Conservation (phyloP, 2,329 filamentous ascomycete genomes). For the Cytospora leucostoma region DNA sequence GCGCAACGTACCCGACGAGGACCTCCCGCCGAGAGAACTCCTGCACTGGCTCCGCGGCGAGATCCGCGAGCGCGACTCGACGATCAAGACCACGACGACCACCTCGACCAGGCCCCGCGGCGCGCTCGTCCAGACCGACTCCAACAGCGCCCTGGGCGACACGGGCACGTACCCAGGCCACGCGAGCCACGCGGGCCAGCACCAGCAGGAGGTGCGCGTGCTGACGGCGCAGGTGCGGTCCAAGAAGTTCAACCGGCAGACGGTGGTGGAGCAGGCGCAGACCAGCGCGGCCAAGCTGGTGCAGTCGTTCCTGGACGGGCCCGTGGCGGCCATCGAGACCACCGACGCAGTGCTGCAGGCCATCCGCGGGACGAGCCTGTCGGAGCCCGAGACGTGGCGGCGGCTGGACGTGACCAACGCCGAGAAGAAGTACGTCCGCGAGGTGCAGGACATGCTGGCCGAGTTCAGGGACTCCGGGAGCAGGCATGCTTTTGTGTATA, state of each 20-base stretch:
- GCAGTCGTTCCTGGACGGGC: constrained; percentile 71
- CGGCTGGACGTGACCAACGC: constrained; percentile 73
- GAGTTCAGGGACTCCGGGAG: constrained; percentile 61
- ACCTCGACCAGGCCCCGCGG: constrained; percentile 13
- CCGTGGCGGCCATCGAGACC: constrained; percentile 85
- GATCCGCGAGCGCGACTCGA: constrained; percentile 74
- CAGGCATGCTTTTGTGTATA: constrained; percentile 84
- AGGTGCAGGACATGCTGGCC: constrained; percentile 76
- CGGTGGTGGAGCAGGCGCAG: constrained; percentile 80
- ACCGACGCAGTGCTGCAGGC: constrained; percentile 79
- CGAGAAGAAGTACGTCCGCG: constrained; percentile 79
- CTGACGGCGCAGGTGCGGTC: constrained; percentile 78
- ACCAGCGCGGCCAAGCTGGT: constrained; percentile 61
- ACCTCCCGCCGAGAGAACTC: constrained; percentile 73
- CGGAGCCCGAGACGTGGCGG: constrained; percentile 82
- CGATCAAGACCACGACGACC: constrained; percentile 42
- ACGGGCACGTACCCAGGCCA: constrained; percentile 31
- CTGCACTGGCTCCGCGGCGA: constrained; percentile 80
- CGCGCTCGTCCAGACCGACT: constrained; percentile 9
- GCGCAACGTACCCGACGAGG: constrained; percentile 73
- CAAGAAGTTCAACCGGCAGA: constrained; percentile 88
- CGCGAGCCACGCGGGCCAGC: constrained; percentile 24
- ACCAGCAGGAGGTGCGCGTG: constrained; percentile 78
- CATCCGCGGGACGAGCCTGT: constrained; percentile 72
- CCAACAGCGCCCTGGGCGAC: constrained; percentile 15